phyloP scores from a whole-genome alignment of 495 filamentous ascomycete species.

The Gamarada debralockiae region DNA sequence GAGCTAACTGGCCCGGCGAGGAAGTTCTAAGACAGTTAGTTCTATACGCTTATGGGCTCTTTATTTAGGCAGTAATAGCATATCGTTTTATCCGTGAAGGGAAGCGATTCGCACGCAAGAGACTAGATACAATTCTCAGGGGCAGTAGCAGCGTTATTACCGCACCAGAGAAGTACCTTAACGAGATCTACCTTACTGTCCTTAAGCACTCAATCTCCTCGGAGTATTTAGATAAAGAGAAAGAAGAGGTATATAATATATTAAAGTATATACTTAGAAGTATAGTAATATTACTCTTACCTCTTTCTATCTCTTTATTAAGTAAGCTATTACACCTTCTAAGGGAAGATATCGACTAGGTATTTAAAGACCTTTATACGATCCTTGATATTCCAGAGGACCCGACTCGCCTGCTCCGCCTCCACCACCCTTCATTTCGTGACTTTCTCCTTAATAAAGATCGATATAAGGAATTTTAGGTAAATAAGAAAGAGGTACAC shows the following conservation, averaged over 20 bases:
- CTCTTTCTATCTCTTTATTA: not conserved
- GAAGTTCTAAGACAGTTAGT: not conserved
- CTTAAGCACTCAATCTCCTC: too few relatives aligned
- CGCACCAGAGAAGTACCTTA: not conserved
- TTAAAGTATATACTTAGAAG: slow-evolving; percentile 21
- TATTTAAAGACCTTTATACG: too few relatives aligned
- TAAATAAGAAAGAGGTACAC: slow-evolving; percentile 23
- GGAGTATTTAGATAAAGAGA: not conserved
- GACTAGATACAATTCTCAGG: not conserved
- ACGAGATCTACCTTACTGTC: slow-evolving; percentile 2
- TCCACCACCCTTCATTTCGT: slow-evolving; percentile 45
- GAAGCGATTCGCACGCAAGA: not conserved
- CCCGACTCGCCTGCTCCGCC: too few relatives aligned
- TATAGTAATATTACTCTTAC: slow-evolving; percentile 25
- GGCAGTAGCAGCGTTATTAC: not conserved
- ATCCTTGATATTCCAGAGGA: slow-evolving; percentile 33
- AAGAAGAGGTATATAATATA: not conserved
- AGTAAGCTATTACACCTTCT: not conserved
- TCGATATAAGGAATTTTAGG: slow-evolving; percentile 19
- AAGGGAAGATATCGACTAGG: too few relatives aligned
- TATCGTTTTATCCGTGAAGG: too few relatives aligned
- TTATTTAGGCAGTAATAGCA: not conserved
- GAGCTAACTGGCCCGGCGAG: not conserved
- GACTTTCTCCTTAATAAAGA: slow-evolving; percentile 42
- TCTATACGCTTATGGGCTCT: not conserved